These are phyloP conservation scores for Neurospora sp. DNA, from an alignment of 495 filamentous ascomycete species.

Conservation along the genomic window DNA sequence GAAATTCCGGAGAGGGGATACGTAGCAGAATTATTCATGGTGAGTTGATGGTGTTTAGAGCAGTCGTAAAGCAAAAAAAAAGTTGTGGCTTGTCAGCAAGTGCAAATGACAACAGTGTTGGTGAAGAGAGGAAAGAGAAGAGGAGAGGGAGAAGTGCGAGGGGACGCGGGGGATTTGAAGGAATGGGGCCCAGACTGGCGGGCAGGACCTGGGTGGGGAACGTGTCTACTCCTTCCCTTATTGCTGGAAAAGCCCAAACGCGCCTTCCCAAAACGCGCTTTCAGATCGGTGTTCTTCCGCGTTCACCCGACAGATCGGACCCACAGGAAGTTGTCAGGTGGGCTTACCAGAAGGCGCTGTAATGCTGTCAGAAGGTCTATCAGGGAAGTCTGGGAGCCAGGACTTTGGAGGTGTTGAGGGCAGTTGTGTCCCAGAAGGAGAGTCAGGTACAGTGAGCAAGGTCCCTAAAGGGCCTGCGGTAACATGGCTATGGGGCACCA, in stretches of 20 bases:
- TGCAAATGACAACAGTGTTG: neutral
- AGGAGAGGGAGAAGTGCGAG: neutral
- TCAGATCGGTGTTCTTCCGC: neutral
- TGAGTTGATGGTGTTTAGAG: neutral
- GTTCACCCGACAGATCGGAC: neutral
- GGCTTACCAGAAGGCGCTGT: neutral
- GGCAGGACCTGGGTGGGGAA: neutral
- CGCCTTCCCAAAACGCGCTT: neutral
- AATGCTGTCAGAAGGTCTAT: neutral
- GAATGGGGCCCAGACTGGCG: neutral
- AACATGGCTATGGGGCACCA: neutral
- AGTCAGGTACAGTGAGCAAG: neutral
- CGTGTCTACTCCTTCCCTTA: neutral
- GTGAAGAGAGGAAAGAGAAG: neutral
- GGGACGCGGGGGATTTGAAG: neutral
- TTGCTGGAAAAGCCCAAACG: neutral
- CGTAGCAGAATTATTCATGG: neutral
- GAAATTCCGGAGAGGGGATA: neutral
- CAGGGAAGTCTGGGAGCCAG: neutral
- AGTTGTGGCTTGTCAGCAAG: neutral
- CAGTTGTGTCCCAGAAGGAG: neutral
- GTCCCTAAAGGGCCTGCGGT: neutral
- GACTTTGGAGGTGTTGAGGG: neutral
- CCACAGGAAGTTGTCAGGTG: neutral
- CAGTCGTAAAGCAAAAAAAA: neutral